Conservation (phyloP, 441 rosid species). For the Eruca vesicaria region DNA sequence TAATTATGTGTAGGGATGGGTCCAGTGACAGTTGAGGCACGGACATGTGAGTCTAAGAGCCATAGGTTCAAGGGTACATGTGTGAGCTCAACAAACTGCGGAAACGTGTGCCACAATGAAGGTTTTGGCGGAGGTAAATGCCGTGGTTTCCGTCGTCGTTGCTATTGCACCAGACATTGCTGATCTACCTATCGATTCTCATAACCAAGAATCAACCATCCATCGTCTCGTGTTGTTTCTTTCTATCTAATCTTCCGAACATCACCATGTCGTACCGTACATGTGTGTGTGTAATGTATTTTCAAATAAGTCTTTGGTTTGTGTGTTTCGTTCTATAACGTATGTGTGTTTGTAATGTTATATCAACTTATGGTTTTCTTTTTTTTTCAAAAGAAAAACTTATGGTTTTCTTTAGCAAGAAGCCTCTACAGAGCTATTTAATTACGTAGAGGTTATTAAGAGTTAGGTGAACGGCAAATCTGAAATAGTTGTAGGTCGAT, state of each 20-base stretch:
- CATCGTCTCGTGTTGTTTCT: not conserved
- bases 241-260: not conserved
- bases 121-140: not conserved
- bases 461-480: not conserved
- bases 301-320: slow-evolving; percentile 21
- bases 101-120: not conserved
- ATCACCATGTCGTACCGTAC: slow-evolving; percentile 16
- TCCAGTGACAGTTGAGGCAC: slow-evolving; percentile 7
- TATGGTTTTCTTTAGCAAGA: not conserved
- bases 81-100: not conserved
- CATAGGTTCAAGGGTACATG: slow-evolving; percentile 6
- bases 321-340: not conserved
- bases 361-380: not conserved
- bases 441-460: not conserved
- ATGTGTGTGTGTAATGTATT: slow-evolving; percentile 14
- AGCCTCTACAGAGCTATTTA: not conserved
- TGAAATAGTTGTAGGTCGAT: not conserved
- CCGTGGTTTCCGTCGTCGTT: slow-evolving; percentile 15
- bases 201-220: not conserved
- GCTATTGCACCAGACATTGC: slow-evolving; percentile 3
- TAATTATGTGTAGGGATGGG: not conserved
- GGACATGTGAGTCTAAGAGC: slow-evolving; percentile 4
- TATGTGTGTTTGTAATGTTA: slow-evolving; percentile 1
- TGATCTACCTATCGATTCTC: not conserved
- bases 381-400: no score